These are phyloP conservation scores for Phragmites australis DNA, from an alignment of 176 grass and related monocot genomes.

Conservation along the genomic window DNA sequence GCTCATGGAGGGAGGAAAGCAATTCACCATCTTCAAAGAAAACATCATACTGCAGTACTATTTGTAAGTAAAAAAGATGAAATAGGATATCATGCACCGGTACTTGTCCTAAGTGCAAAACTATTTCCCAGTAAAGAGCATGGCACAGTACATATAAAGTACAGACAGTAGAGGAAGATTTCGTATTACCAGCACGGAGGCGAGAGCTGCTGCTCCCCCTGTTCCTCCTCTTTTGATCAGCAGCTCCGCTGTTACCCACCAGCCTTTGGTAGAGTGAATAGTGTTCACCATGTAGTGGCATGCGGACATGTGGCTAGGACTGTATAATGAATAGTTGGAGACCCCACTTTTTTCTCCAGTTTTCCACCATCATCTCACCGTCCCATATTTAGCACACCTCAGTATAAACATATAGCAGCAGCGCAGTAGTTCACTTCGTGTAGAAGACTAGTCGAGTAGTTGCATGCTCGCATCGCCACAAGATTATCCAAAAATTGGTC, in stretches of 20 bases:
- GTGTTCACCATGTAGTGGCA: conserved; percentile 34
- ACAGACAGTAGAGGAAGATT: conserved; percentile 14
- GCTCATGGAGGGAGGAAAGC: conserved; percentile 16
- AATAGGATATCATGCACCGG: neutral
- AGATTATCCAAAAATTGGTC: neutral
- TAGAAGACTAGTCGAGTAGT: neutral
- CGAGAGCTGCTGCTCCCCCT: neutral
- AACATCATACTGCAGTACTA: neutral
- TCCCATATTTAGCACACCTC: conserved; percentile 6
- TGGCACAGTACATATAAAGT: neutral
- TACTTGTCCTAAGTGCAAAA: neutral
- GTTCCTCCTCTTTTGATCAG: conserved; percentile 17
- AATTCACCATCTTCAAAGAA: conserved; percentile 3
- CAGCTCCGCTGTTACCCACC: conserved; percentile 7
- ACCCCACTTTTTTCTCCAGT: conserved; percentile 28
- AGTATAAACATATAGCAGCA: conserved; percentile 14
- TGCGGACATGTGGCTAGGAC: conserved; percentile 39
- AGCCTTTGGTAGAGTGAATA: conserved; percentile 38
- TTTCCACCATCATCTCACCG: conserved; percentile 23
- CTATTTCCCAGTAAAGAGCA: conserved; percentile 4
- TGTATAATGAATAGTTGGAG: conserved; percentile 33
- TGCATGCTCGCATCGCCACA: neutral
- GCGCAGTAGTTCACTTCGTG: neutral
- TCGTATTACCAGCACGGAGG: conserved; percentile 38
- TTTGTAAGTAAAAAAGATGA: neutral